Conservation (phyloP, 192 early-diverging fungal species). For the Coemansia sp. region DNA sequence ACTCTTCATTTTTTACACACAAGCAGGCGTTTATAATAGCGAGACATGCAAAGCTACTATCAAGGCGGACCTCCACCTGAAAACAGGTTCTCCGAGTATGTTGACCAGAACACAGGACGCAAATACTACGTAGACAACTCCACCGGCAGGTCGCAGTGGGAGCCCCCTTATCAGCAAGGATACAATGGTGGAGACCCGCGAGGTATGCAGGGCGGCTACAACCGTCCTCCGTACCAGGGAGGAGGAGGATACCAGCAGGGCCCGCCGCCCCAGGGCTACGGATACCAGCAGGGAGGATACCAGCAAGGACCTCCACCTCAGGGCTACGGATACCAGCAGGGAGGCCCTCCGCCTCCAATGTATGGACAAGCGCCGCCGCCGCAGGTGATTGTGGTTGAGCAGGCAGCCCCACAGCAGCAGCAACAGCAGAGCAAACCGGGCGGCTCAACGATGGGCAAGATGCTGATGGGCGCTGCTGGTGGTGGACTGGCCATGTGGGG, state of each 20-base stretch:
- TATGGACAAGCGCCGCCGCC: neutral
- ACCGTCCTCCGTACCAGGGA: neutral
- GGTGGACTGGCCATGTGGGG: slow-evolving; percentile 35
- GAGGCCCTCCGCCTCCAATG: neutral
- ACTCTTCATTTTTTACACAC: neutral
- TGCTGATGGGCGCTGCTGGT: slow-evolving; percentile 29
- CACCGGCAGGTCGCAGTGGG: slow-evolving; percentile 10
- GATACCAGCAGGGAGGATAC: slow-evolving; percentile 14
- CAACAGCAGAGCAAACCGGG: slow-evolving; percentile 22
- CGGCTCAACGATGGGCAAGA: slow-evolving; percentile 27
- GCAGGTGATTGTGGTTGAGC: neutral
- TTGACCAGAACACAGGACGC: slow-evolving; percentile 25
- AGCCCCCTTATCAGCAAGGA: neutral
- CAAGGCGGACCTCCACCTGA: neutral
- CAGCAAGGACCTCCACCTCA: slow-evolving; percentile 21
- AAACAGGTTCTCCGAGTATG: slow-evolving; percentile 4
- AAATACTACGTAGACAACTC: slow-evolving; percentile 13
- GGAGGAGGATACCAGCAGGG: slow-evolving; percentile 21
- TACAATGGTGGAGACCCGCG: neutral
- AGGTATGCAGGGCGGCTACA: slow-evolving; percentile 1
- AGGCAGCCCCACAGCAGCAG: slow-evolving; percentile 11
- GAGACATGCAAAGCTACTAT: neutral
- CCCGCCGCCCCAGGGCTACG: slow-evolving; percentile 13
- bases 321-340: slow-evolving; percentile 8
- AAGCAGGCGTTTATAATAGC: neutral